phyloP scores from a whole-genome alignment of 1,284 basidiomycete species.

The Rhodofomes roseus region DNA sequence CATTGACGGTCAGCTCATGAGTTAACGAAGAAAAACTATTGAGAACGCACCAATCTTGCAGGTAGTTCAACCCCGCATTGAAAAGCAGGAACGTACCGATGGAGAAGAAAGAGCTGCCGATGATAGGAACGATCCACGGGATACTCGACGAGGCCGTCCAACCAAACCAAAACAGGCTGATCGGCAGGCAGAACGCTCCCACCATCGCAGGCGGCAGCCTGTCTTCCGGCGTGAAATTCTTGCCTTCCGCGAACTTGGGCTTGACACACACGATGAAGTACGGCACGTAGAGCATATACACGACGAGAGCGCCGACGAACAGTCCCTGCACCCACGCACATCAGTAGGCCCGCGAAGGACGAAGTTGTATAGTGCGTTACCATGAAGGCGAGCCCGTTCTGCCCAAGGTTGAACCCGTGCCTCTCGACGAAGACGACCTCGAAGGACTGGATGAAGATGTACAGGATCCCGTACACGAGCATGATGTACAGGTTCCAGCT shows the following conservation, averaged over 20 bases:
- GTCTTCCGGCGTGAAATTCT: slow-evolving; percentile 36
- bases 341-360: neutral
- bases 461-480: slow-evolving; percentile 34
- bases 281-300: slow-evolving; percentile 14
- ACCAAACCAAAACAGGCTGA: slow-evolving; percentile 41
- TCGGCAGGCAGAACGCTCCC: slow-evolving; percentile 35
- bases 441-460: slow-evolving; percentile 32
- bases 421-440: slow-evolving; percentile 31
- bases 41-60: neutral
- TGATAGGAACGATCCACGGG: slow-evolving; percentile 29
- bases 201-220: slow-evolving; percentile 37
- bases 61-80: slow-evolving; percentile 19
- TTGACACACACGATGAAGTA: slow-evolving; percentile 16
- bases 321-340: slow-evolving; percentile 23
- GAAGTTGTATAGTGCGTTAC: slow-evolving; percentile 7
- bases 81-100: slow-evolving; percentile 30
- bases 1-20: neutral
- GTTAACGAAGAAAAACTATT: too few species aligned
- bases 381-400: slow-evolving; percentile 44
- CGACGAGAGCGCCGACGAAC: slow-evolving; percentile 29
- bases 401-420: slow-evolving; percentile 31
- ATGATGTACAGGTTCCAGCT: slow-evolving; percentile 41
- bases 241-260: slow-evolving; percentile 12
- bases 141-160: slow-evolving; percentile 33
- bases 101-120: slow-evolving; percentile 21